Evolutionary conservation across 1,284 basidiomycete genomes (phyloP), one percentile per base, ranked within the genome.

Genomic region (Amylostereum areolatum): DNA sequence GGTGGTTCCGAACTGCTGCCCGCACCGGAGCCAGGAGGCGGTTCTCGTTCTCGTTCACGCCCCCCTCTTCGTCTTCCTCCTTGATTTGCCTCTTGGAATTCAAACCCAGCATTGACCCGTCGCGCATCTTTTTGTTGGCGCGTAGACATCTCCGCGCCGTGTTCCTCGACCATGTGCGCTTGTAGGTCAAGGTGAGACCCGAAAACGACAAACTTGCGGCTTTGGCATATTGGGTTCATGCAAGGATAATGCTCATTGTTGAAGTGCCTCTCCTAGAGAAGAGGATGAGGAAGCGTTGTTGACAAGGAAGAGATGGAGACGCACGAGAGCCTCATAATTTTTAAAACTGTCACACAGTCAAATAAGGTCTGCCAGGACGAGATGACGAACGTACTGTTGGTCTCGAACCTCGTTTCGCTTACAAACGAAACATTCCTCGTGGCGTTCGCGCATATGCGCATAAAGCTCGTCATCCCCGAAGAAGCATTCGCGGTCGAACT

Each of bases 341-440:
- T 78, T 73, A 71, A 94, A 95, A 65, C 91, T 93, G 50, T 0
- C 39, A 24, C 50, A 24, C 6, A 4, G 34, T 52, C 25, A 58
- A 34, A 3, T 45, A 30, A 52, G 25, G 35, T 28, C 9, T 24
- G 28, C 42, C 11, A 48, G 25, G 25, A 18, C 37, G 32, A 46
- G 36, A 28, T 30, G 29, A 43, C n/a, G 55, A 3, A 81, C 89
- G 66, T 64, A 96, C 89, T 96, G 94, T 70, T 93, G 84, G 65
- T 94, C 83, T 53, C 78, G 73, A 42, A 92, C 63, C 4, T 86
- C 92, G 49, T 84, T 79, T 34, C 84, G 74, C 63, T 91, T 91
- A 69, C 97, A 99, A 30, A 99, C 72, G 61, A 97, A 97, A 65
- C 97, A 99, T 62, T 99, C 95, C 65, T 99, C 96, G 69, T 99